A percentile compares a stretch with the other conserved stretches of the same genome.
Conservation (phyloP, 2,329 filamentous ascomycete species). For the Cyphellophora europaea region DNA sequence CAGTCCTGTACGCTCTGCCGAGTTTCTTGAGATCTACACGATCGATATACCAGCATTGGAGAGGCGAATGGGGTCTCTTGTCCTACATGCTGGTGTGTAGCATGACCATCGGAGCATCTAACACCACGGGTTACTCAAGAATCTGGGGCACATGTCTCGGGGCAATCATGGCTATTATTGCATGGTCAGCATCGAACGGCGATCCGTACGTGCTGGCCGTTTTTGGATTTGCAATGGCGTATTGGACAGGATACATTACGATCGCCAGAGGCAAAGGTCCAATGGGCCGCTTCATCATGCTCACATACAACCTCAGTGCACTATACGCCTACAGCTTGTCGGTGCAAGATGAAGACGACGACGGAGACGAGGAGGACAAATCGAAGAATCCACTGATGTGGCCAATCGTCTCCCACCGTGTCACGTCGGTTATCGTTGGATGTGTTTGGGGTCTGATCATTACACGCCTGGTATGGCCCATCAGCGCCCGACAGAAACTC, state of each 20-base stretch:
- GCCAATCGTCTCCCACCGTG: slow-evolving; percentile 79
- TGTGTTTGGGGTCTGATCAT: slow-evolving; percentile 89
- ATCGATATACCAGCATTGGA: slow-evolving; percentile 75
- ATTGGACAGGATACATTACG: slow-evolving; percentile 85
- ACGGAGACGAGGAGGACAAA: slow-evolving; percentile 78
- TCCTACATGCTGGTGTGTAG: slow-evolving; percentile 98
- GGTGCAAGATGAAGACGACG: slow-evolving; percentile 61
- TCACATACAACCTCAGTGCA: slow-evolving; percentile 92
- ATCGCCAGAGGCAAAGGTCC: slow-evolving; percentile 75
- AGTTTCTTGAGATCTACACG: slow-evolving; percentile 73
- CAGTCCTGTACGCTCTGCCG: slow-evolving; percentile 78
- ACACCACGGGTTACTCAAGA: slow-evolving; percentile 79
- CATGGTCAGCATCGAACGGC: slow-evolving; percentile 68
- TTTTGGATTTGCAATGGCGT: slow-evolving; percentile 70
- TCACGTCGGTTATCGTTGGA: slow-evolving; percentile 75
- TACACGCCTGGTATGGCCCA: slow-evolving; percentile 85
- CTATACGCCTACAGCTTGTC: slow-evolving; percentile 89
- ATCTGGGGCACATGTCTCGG: slow-evolving; percentile 82
- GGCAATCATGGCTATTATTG: slow-evolving; percentile 61
- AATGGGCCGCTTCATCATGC: slow-evolving; percentile 83
- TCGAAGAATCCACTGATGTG: slow-evolving; percentile 74
- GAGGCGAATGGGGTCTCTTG: slow-evolving; percentile 91
- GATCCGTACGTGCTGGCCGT: slow-evolving; percentile 69
- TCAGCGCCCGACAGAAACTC: slow-evolving; percentile 78
- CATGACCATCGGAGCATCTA: slow-evolving; percentile 94